Percentiles rank a stretch among this genome's conserved stretches.
phyloP scores from a whole-genome alignment of 2,329 filamentous ascomycete species.

The Pseudogymnoascus sp. region DNA sequence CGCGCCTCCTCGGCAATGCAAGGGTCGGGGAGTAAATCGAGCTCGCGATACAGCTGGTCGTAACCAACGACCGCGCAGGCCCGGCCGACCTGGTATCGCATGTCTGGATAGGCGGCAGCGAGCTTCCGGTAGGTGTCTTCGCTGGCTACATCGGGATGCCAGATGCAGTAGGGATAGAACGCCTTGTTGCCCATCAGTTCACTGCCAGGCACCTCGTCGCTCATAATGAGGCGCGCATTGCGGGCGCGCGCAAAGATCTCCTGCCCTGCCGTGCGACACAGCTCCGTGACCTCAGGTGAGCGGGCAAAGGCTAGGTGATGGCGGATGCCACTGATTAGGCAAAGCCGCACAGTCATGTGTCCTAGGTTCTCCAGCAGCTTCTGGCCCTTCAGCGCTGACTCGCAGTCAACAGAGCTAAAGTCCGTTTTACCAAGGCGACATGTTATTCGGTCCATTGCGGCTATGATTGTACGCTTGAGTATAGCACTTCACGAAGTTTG shows the following conservation, averaged over 20 bases:
- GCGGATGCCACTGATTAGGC: constrained; percentile 12
- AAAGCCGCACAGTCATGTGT: not conserved
- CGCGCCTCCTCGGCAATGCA: constrained; percentile 36
- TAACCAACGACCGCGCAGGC: constrained; percentile 37
- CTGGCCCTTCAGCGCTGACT: constrained; percentile 46
- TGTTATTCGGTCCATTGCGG: not conserved
- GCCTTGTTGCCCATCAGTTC: constrained; percentile 16
- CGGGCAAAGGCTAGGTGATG: constrained; percentile 10
- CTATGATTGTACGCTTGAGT: not conserved
- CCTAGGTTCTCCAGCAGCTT: constrained; percentile 43
- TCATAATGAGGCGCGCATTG: constrained; percentile 34
- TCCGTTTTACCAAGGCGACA: not conserved
- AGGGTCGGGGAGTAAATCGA: constrained; percentile 34
- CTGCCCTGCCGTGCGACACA: not conserved
- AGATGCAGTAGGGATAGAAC: constrained; percentile 35
- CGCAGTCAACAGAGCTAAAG: constrained; percentile 31
- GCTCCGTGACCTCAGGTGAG: not conserved
- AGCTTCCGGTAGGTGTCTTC: constrained; percentile 33
- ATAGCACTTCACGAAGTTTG: not conserved
- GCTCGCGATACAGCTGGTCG: constrained; percentile 29
- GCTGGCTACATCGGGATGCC: constrained; percentile 32
- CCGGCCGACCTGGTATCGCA: constrained; percentile 34
- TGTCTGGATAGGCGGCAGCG: constrained; percentile 26
- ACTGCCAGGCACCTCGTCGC: constrained; percentile 28
- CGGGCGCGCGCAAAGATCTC: constrained; percentile 17